Base-by-base conservation (phyloP, 768 basidiomycete genomes). In the Paxillus rubicundulus region DNA sequence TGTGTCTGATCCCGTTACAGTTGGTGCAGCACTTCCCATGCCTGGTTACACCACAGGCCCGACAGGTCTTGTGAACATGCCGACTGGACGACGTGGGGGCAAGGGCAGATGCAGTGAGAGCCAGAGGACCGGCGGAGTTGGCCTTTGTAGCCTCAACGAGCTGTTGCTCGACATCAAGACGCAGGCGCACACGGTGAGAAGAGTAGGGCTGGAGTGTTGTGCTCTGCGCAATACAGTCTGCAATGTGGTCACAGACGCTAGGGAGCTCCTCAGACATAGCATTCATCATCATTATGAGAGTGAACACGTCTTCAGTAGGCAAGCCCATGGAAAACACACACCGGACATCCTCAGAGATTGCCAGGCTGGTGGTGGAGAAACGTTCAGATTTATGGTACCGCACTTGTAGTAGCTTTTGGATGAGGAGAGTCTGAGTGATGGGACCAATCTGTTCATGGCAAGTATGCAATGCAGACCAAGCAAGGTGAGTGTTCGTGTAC, bases 371-470 rank as follows among this genome's bases (percentile, higher is more conserved):
- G 1, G 4, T 18, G 4, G 56, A 18, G 20, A 63, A 48, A 1
- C 33, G 39, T 13, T 50, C 54, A 9, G n/a, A 17, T 2, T 38
- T 30, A 1, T 32, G 36, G 27, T 55, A 62, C 10, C 47, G 39
- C 4, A 61, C 47, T 3, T 21, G 17, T 9, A 63, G 41, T 2
- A 54, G 50, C 9, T 60, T 53, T 7, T 65, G 49, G 1, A 67
- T 52, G 13, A 65, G 55, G 0, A 51, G 57, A 10, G 61, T 55
- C 20, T 67, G 65, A n/a, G n/a, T n/a, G n/a, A n/a, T n/a, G n/a
- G n/a, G n/a, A n/a, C n/a, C n/a, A n/a, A n/a, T n/a, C n/a, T 64
- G 30, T n/a, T 52, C 46, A 36, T 67, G 66, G 0, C 62, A 44
- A 0, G 28, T 33, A 10, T 40, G 46, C 1, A 69, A 47, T 0